A percentile compares a stretch with the other conserved stretches of the same genome.
Conservation (phyloP, 2,329 filamentous ascomycete genomes). For the Elsinoe necatrix region DNA sequence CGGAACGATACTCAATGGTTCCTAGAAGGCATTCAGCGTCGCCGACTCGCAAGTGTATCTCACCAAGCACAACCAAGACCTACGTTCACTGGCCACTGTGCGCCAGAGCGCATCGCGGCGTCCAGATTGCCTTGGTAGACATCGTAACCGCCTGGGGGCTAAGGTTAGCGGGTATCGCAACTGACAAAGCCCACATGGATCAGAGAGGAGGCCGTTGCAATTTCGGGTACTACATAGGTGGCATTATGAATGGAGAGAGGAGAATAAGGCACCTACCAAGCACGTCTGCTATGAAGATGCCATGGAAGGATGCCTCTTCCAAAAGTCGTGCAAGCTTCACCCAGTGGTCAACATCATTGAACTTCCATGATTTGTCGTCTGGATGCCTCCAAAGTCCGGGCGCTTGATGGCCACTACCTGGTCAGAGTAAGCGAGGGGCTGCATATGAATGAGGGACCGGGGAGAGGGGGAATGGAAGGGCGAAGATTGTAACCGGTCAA, state of each 20-base stretch:
- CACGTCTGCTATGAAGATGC: constrained; percentile 60
- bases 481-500: no score
- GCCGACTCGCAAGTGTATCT: no score
- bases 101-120: constrained; percentile 52
- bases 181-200: no score
- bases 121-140: constrained; percentile 58
- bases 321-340: constrained; percentile 51
- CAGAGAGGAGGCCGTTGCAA: no score
- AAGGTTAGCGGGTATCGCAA: not conserved
- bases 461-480: no score
- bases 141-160: constrained; percentile 45
- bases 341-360: constrained; percentile 55
- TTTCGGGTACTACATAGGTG: no score
- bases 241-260: no score
- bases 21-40: not conserved
- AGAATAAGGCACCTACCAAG: constrained; percentile 36
- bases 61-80: not conserved
- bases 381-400: constrained; percentile 57
- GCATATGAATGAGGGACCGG: constrained; percentile 19
- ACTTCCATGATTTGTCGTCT: constrained; percentile 53
- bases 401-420: constrained; percentile 45
- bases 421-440: constrained; percentile 17
- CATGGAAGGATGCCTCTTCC: constrained; percentile 55
- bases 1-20: constrained; percentile 54
- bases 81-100: constrained; percentile 66